phyloP scores from a whole-genome alignment of 2,329 filamentous ascomycete species.

The Fusarium sp. region DNA sequence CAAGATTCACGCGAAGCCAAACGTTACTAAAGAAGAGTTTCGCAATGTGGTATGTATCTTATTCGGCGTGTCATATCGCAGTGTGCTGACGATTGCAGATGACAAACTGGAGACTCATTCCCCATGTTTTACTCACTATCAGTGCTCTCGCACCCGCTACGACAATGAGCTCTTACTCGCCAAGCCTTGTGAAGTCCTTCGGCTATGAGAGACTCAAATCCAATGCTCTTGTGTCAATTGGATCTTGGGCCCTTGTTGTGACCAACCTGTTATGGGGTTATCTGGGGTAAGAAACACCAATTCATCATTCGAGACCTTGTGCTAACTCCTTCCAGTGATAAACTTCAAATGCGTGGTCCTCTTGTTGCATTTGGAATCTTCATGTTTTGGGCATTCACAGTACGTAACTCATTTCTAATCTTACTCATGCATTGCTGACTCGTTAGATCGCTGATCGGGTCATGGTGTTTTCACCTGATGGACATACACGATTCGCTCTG shows the following conservation, averaged over 20 bases:
- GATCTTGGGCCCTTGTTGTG: constrained; percentile 47
- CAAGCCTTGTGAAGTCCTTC: constrained; percentile 45
- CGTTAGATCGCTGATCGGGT: constrained; percentile 27
- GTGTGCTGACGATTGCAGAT: constrained; percentile 36
- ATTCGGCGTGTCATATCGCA: not conserved
- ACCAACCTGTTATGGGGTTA: constrained; percentile 47
- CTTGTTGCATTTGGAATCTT: constrained; percentile 27
- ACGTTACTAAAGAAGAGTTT: constrained; percentile 46
- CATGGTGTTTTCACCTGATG: constrained; percentile 26
- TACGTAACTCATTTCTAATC: not conserved
- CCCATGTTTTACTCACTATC: constrained; percentile 43
- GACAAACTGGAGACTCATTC: constrained; percentile 50
- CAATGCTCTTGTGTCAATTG: constrained; percentile 47
- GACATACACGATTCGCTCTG: constrained; percentile 26
- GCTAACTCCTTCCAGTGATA: constrained; percentile 21
- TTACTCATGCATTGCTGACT: not conserved
- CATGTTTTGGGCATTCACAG: constrained; percentile 30
- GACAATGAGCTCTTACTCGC: constrained; percentile 33
- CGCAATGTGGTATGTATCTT: constrained; percentile 44
- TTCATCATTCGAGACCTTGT: not conserved
- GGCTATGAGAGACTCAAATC: constrained; percentile 47
- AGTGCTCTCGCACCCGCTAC: constrained; percentile 26
- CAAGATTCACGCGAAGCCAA: constrained; percentile 44
- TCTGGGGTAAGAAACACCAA: not conserved
- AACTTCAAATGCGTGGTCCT: constrained; percentile 31